These are phyloP conservation scores for Nicotiana knightiana DNA, from an alignment of 257 asterid species.

Conservation along the genomic window DNA sequence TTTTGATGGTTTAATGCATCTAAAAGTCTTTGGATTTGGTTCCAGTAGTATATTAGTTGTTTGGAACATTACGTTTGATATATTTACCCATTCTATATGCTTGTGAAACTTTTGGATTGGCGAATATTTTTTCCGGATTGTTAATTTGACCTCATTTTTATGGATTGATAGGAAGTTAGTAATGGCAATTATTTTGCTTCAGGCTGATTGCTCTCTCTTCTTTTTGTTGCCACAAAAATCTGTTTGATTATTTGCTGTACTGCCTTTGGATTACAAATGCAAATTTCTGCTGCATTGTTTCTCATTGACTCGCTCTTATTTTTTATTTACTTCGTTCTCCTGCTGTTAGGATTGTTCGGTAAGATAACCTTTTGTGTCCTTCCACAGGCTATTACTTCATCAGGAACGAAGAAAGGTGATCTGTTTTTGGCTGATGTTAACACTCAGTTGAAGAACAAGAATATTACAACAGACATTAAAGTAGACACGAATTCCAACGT, in stretches of 20 bases:
- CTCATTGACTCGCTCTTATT: background rate
- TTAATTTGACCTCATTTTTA: background rate
- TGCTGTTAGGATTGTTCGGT: background rate
- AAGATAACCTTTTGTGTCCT: background rate
- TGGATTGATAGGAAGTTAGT: background rate
- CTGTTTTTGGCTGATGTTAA: slow-evolving; percentile 56
- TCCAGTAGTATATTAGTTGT: background rate
- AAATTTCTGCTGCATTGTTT: background rate
- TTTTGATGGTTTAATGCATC: background rate
- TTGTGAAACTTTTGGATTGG: background rate
- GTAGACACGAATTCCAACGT: slow-evolving; percentile 61
- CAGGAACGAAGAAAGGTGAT: slow-evolving; percentile 61
- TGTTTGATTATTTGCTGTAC: background rate
- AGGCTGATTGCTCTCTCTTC: background rate
- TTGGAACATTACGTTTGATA: background rate
- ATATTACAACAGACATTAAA: slow-evolving; percentile 53
- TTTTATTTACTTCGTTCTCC: background rate
- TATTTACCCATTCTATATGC: background rate
- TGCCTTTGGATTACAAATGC: background rate
- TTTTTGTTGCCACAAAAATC: background rate
- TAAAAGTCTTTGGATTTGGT: background rate
- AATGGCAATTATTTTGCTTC: background rate
- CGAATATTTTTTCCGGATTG: background rate
- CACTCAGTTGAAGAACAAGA: slow-evolving; percentile 58
- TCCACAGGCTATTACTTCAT: slow-evolving; percentile 43